phyloP scores from a whole-genome alignment of 2,329 filamentous ascomycete species.

The Fusarium multiceps region DNA sequence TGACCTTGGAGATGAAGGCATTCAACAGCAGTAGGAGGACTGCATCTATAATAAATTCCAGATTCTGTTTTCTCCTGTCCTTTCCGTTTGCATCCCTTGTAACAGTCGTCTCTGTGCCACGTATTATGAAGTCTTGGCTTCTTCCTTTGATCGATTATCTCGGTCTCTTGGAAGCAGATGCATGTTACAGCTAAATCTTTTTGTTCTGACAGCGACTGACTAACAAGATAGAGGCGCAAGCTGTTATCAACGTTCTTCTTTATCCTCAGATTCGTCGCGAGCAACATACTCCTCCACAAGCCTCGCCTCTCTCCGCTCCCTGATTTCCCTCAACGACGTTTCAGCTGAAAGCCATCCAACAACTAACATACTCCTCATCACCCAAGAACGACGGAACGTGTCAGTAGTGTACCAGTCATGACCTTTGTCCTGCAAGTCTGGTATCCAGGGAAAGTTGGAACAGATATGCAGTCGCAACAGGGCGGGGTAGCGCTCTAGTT shows the following conservation, averaged over 20 bases:
- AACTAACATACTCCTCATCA: slow-evolving; percentile 7
- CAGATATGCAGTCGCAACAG: slow-evolving; percentile 3
- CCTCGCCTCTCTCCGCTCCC: background rate
- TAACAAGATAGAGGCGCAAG: slow-evolving; percentile 45
- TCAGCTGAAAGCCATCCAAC: slow-evolving; percentile 17
- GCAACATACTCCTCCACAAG: slow-evolving; percentile 1
- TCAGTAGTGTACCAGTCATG: background rate
- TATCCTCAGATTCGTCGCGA: background rate
- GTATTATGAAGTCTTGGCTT: background rate
- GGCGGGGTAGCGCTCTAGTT: background rate
- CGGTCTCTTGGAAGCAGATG: slow-evolving; percentile 39
- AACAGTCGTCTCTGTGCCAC: background rate
- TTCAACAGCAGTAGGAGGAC: background rate
- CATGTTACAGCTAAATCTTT: slow-evolving; percentile 56
- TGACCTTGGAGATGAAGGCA: background rate
- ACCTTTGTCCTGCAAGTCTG: background rate
- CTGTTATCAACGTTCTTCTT: background rate
- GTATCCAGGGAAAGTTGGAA: slow-evolving; percentile 6
- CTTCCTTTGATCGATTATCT: background rate
- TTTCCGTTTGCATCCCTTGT: accelerated
- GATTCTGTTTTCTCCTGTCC: background rate
- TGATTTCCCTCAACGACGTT: background rate
- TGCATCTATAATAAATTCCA: accelerated
- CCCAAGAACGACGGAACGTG: background rate
- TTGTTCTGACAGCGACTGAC: slow-evolving; percentile 55